A percentile compares a stretch with the other conserved stretches of the same genome.
Evolutionary conservation across 257 asterid genomes (phyloP).

Genomic region (Echium plantagineum): DNA sequence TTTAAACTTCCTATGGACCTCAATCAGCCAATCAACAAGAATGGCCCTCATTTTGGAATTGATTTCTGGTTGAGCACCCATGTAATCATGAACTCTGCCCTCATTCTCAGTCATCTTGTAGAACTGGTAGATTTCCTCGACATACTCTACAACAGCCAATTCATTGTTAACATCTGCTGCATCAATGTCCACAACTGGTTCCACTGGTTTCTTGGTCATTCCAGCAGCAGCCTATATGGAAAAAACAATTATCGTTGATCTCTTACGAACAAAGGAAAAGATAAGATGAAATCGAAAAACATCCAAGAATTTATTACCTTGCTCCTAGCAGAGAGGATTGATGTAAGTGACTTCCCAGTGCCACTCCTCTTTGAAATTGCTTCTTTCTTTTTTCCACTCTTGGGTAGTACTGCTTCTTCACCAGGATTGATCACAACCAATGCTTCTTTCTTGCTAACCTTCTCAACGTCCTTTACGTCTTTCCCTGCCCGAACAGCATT

Average conservation of each 20-base stretch:
- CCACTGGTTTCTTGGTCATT: slow-evolving; percentile 28
- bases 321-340: slow-evolving; percentile 52
- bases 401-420: slow-evolving; percentile 17
- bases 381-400: slow-evolving; percentile 13
- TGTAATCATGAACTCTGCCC: slow-evolving; percentile 39
- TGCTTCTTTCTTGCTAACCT: no score
- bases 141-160: slow-evolving; percentile 66
- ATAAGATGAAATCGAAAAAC: no score
- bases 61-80: slow-evolving; percentile 57
- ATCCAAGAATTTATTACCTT: no score
- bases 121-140: slow-evolving; percentile 58
- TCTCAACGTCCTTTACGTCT: neutral
- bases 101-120: slow-evolving; percentile 61
- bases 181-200: slow-evolving; percentile 43
- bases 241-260: no score
- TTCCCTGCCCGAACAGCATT: slow-evolving; percentile 15
- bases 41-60: slow-evolving; percentile 63
- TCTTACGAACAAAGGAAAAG: no score
- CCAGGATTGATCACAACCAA: slow-evolving; percentile 22
- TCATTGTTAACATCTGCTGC: slow-evolving; percentile 42
- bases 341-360: slow-evolving; percentile 40
- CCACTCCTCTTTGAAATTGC: slow-evolving; percentile 22
- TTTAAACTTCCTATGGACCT: slow-evolving; percentile 66
- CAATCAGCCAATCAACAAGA: slow-evolving; percentile 80
- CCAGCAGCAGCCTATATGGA: slow-evolving; percentile 68